phyloP scores from a whole-genome alignment of 805 yeast genomes.

The Yamadazyma sp. region DNA sequence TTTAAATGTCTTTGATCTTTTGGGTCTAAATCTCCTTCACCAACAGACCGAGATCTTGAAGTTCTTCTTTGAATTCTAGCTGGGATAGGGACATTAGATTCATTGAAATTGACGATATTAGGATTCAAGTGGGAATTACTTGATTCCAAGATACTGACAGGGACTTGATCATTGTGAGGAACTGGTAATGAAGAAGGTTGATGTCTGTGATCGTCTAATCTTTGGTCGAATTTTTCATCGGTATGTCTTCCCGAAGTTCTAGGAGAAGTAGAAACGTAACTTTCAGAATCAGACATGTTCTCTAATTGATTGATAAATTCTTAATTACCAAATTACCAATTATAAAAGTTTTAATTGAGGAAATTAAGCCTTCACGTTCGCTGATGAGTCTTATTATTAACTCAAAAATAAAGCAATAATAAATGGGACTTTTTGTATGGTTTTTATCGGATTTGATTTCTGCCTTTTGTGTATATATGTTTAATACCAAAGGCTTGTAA shows the following conservation, averaged over 20 bases:
- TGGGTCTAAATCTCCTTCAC: slow-evolving; percentile 15
- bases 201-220: slow-evolving; percentile 39
- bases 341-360: too few relatives aligned
- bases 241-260: slow-evolving; percentile 16
- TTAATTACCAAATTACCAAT: too few relatives aligned
- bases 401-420: too few relatives aligned
- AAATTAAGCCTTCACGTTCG: too few relatives aligned
- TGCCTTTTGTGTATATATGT: too few relatives aligned
- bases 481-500: too few relatives aligned
- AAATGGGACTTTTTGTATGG: too few relatives aligned
- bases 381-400: too few relatives aligned
- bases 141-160: slow-evolving; percentile 11
- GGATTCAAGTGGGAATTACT: neutral
- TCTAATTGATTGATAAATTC: too few relatives aligned
- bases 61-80: slow-evolving; percentile 9
- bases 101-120: slow-evolving; percentile 3
- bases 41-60: slow-evolving; percentile 10
- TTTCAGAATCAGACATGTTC: slow-evolving; percentile 42
- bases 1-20: slow-evolving; percentile 14
- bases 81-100: slow-evolving; percentile 1
- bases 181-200: slow-evolving; percentile 36
- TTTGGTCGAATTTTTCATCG: slow-evolving; percentile 26
- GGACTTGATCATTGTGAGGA: slow-evolving; percentile 6
- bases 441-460: too few relatives aligned
- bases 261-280: slow-evolving; percentile 28